Conservation (phyloP, 2,329 filamentous ascomycete genomes). For the Alternaria triticina region DNA sequence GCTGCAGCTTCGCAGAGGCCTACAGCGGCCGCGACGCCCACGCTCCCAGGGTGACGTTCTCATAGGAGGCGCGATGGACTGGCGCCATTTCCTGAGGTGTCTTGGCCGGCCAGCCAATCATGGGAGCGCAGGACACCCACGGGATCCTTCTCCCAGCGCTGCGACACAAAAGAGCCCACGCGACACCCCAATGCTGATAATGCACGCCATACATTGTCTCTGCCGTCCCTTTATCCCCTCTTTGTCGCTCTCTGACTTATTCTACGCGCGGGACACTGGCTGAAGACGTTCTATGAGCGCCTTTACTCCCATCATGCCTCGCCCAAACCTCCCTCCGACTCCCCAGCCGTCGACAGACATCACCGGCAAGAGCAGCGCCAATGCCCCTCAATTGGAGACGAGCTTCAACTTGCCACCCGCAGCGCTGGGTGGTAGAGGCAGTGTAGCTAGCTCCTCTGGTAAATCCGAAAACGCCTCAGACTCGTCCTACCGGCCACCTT, state of each 20-base stretch:
- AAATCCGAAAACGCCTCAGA: constrained; percentile 57
- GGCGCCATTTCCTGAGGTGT: constrained; percentile 4
- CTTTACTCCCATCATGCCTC: constrained; percentile 63
- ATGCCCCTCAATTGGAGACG: constrained; percentile 67
- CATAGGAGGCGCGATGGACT: constrained; percentile 32
- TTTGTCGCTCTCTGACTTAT: constrained; percentile 2
- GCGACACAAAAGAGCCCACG: constrained; percentile 38
- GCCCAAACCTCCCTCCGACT: constrained; percentile 71
- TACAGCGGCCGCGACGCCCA: constrained; percentile 26
- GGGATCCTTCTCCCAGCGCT: constrained; percentile 24
- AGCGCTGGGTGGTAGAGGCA: constrained; percentile 62
- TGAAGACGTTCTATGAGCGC: constrained; percentile 23
- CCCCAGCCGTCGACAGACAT: constrained; percentile 83
- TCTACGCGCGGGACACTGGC: constrained; percentile 11
- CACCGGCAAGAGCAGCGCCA: constrained; percentile 70
- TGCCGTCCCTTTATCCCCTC: constrained; percentile 16
- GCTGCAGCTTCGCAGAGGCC: constrained; percentile 14
- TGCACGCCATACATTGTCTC: constrained; percentile 18
- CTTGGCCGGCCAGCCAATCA: constrained; percentile 26
- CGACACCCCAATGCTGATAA: constrained; percentile 35
- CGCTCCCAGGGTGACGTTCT: constrained; percentile 30
- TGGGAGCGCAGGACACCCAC: constrained; percentile 15
- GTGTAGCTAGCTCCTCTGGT: constrained; percentile 54
- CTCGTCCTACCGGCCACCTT: constrained; percentile 59
- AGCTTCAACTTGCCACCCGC: constrained; percentile 80